Evolutionary conservation across 2,329 filamentous ascomycete genomes (phyloP).

Genomic region (Penicillium sumatraense): DNA sequence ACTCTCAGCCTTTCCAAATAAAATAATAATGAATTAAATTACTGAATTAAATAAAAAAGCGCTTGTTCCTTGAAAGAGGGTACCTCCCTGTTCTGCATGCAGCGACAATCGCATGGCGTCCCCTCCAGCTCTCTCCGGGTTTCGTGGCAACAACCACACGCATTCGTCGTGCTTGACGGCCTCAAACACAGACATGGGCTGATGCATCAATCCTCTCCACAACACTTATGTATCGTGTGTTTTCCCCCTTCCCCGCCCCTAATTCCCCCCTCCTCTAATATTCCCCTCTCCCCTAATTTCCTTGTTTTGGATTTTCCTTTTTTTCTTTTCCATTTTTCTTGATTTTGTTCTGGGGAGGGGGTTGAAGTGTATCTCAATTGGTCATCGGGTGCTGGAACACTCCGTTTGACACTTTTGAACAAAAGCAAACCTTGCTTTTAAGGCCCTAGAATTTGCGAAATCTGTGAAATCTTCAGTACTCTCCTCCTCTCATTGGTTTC

Average conservation of each 20-base stretch:
- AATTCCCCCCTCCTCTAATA: neutral
- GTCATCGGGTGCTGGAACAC: constrained; percentile 1
- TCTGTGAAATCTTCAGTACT: constrained; percentile 6
- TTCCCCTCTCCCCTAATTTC: constrained; percentile 4
- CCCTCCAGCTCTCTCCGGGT: neutral
- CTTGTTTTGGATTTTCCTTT: constrained; percentile 10
- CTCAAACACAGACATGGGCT: constrained; percentile 22
- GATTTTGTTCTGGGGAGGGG: neutral
- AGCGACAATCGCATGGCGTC: constrained; percentile 6
- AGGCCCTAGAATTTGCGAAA: neutral
- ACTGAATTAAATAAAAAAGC: neutral
- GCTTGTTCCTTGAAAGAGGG: neutral
- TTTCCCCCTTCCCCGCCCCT: constrained; percentile 14
- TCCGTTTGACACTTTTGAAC: no score
- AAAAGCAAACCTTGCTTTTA: no score
- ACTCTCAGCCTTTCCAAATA: no score
- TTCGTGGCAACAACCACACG: constrained; percentile 18
- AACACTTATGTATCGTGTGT: constrained; percentile 30
- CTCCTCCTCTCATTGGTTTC: constrained; percentile 1
- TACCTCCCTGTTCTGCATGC: constrained; percentile 21
- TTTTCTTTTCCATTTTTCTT: constrained; percentile 9
- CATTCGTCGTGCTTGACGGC: constrained; percentile 27
- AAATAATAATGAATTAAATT: neutral
- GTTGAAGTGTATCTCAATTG: no score
- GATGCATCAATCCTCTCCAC: constrained; percentile 23